Percentiles rank a stretch among this genome's conserved stretches.
Conservation (phyloP, 768 basidiomycete species). For the Phallus indusiatus region DNA sequence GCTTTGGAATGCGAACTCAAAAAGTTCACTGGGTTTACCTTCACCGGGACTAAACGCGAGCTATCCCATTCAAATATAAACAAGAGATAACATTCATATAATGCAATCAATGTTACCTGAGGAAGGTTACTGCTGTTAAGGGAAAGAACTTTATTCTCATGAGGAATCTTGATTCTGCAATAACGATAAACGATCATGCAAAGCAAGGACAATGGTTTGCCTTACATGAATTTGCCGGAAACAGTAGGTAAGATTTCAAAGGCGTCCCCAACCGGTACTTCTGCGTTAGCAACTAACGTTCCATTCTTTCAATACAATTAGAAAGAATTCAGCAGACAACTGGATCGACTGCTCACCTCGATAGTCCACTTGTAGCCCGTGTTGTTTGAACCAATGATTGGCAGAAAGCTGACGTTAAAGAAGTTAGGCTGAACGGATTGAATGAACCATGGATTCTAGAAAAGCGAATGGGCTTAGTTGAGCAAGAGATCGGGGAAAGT, state of each 20-base stretch:
- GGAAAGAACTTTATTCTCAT: not conserved
- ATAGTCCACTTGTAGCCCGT: not conserved
- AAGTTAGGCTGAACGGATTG: not conserved
- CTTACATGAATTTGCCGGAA: not conserved
- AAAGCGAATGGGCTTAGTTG: not conserved
- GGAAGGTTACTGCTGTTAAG: not conserved
- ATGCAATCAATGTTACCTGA: not conserved
- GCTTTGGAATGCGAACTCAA: slow-evolving; percentile 35
- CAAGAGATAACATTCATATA: not conserved
- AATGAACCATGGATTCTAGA: not conserved
- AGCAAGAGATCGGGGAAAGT: not conserved
- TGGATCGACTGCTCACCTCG: not conserved
- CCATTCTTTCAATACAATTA: not conserved
- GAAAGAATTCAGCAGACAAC: too few species aligned
- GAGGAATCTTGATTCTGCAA: not conserved
- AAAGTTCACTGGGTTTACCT: slow-evolving; percentile 26
- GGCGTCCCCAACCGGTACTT: not conserved
- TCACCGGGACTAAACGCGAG: slow-evolving; percentile 58
- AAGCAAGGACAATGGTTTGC: not conserved
- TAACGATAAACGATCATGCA: not conserved
- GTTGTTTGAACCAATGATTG: not conserved
- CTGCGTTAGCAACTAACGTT: not conserved
- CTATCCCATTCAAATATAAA: slow-evolving; percentile 17
- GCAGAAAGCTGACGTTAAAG: not conserved
- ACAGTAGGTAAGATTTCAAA: not conserved